Base-by-base conservation (phyloP, 805 yeast genomes). In the Ogataea salicorniae region DNA sequence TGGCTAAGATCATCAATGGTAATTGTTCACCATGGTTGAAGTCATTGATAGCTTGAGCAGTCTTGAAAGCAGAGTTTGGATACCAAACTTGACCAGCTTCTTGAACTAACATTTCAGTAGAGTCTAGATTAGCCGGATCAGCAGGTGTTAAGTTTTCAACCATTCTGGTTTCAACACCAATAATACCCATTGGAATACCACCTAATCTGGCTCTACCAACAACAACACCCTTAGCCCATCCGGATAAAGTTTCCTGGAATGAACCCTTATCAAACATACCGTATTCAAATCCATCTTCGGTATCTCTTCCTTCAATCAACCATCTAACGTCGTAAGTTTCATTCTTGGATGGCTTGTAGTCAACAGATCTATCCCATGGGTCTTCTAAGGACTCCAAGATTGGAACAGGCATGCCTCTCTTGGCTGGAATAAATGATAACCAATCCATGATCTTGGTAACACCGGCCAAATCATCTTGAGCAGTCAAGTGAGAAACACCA, bases 81-180 rank as follows among this genome's bases (percentile, higher is more conserved):
- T 91, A 88, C 99, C 99, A 94, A 57, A 94, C 99, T 75, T 91
- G 97, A 65, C 99, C 99, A 53, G 99, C 97, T 71, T 94, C 99
- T 69, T 87, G 95, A 50, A 88, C 71, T 63, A 85, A 69, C 58
- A 80, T 72, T 70, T 94, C 99, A 39, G 94, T 88, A 16, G 98
- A 91, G 47, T 81, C 90, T 45, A 96, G 95, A 71, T 94, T 94
- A 34, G 99, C 99, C 37, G 99, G 99, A 66, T 94, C 99, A 39
- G 99, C 99, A 42, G 99, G 99, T 53, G 79, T 68, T 59, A 89
- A 71, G 73, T 92, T 94, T 60, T 95, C 98, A 51, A 95, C 83
- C 45, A 83, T 76, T 63, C 94, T 80, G 20, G 95, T 86, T 71
- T 94, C 99, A 56, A 95, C 99, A 59, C 87, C 97, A 70, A 94